These are phyloP conservation scores for Pyrenophora graminea DNA, from an alignment of 2,329 filamentous ascomycete species.

Conservation along the genomic window DNA sequence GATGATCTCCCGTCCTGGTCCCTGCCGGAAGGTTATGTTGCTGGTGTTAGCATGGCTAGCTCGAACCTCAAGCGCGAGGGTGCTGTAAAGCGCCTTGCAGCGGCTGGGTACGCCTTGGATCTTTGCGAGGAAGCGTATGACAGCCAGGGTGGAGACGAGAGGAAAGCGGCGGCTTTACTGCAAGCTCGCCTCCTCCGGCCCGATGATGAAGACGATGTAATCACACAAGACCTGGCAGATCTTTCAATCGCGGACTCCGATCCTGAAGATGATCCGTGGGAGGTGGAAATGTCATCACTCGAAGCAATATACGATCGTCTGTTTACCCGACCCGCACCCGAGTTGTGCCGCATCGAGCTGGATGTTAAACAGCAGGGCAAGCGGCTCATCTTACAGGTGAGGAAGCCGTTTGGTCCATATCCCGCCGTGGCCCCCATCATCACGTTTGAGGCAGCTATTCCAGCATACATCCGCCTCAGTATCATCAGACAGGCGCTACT, in stretches of 20 bases:
- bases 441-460: slow-evolving; percentile 69
- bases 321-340: slow-evolving; percentile 57
- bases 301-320: slow-evolving; percentile 82
- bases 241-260: slow-evolving; percentile 48
- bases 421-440: slow-evolving; percentile 71
- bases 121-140: slow-evolving; percentile 80
- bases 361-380: slow-evolving; percentile 53
- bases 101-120: slow-evolving; percentile 83
- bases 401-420: slow-evolving; percentile 71
- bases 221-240: slow-evolving; percentile 40
- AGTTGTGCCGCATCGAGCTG: slow-evolving; percentile 72
- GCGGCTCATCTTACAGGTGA: slow-evolving; percentile 65
- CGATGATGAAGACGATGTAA: slow-evolving; percentile 34
- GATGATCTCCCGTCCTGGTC: slow-evolving; percentile 95
- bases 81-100: slow-evolving; percentile 77
- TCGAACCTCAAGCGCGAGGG: slow-evolving; percentile 80
- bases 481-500: slow-evolving; percentile 76
- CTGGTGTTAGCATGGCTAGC: slow-evolving; percentile 83
- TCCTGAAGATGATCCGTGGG: slow-evolving; percentile 67
- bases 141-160: slow-evolving; percentile 71
- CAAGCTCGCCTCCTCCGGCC: slow-evolving; percentile 67
- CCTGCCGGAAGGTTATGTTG: slow-evolving; percentile 87
- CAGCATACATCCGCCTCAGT: slow-evolving; percentile 91
- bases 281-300: slow-evolving; percentile 81
- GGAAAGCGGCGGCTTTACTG: slow-evolving; percentile 74